Conservation (phyloP, 1,284 basidiomycete genomes). For the Ceratobasidium sp. region DNA sequence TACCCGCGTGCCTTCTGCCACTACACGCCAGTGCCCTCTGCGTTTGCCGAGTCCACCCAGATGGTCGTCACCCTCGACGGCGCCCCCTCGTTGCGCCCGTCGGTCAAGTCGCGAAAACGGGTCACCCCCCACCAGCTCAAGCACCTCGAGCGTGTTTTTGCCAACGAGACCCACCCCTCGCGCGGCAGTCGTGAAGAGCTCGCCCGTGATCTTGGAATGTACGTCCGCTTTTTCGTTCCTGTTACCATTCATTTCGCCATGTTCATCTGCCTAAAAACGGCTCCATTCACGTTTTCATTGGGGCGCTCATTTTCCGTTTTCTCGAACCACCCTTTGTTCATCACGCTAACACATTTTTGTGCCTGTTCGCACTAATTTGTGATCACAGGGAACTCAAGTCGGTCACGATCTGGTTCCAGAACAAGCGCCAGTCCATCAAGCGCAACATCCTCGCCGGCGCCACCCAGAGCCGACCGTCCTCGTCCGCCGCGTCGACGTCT, state of each 20-base stretch:
- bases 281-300: conserved; percentile 57
- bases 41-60: conserved; percentile 18
- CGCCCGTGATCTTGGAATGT: conserved; percentile 70
- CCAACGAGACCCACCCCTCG: conserved; percentile 73
- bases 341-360: conserved; percentile 29
- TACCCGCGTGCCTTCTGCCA: conserved; percentile 42
- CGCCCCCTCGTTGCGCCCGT: conserved; percentile 32
- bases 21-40: conserved; percentile 37
- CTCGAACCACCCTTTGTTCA: conserved; percentile 35
- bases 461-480: conserved; percentile 30
- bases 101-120: conserved; percentile 64
- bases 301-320: conserved; percentile 54
- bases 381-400: conserved; percentile 73
- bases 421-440: conserved; percentile 74
- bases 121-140: conserved; percentile 74
- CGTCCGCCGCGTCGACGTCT: conserved; percentile 17
- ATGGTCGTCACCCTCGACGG: conserved; percentile 42
- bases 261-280: conserved; percentile 52
- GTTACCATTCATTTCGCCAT: conserved; percentile 59
- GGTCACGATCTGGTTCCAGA: conserved; percentile 85
- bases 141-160: conserved; percentile 76
- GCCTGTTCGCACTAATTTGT: conserved; percentile 42
- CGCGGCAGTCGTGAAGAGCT: conserved; percentile 74
- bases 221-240: conserved; percentile 50
- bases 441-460: conserved; percentile 18